Evolutionary conservation across 768 basidiomycete genomes (phyloP).

Genomic region (Thelephora aurantiotincta): DNA sequence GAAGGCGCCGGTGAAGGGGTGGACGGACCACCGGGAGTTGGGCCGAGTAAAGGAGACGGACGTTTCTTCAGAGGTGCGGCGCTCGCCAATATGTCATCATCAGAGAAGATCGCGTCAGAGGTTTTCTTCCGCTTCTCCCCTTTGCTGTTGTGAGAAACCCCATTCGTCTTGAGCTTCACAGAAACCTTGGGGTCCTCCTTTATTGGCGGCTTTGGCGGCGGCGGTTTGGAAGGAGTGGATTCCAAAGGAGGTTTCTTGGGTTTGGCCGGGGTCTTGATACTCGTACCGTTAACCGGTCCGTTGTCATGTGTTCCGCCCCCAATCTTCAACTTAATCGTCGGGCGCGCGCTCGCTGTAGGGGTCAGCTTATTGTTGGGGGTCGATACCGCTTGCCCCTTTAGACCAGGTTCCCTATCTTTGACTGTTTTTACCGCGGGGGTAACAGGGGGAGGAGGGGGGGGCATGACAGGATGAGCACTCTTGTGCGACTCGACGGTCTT

Average conservation of each 20-base stretch:
- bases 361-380: slow-evolving; percentile 14
- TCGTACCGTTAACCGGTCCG: slow-evolving; percentile 1
- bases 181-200: slow-evolving; percentile 11
- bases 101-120: slow-evolving; percentile 10
- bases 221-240: slow-evolving; percentile 6
- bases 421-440: slow-evolving; percentile 9
- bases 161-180: slow-evolving; percentile 15
- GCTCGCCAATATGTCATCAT: slow-evolving; percentile 51
- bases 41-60: slow-evolving; percentile 4
- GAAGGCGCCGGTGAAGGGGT: slow-evolving; percentile 5
- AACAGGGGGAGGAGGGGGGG: slow-evolving; percentile 6
- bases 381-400: neutral
- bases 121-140: slow-evolving; percentile 2
- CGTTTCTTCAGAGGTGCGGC: slow-evolving; percentile 48
- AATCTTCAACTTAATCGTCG: slow-evolving; percentile 59
- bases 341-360: slow-evolving; percentile 28
- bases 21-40: slow-evolving; percentile 9
- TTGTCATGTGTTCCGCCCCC: slow-evolving; percentile 9
- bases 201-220: slow-evolving; percentile 6
- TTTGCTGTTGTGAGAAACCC: slow-evolving; percentile 10
- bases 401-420: neutral
- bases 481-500: slow-evolving; percentile 64
- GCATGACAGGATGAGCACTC: slow-evolving; percentile 19
- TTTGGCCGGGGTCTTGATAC: slow-evolving; percentile 3
- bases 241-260: slow-evolving; percentile 1